phyloP scores from a whole-genome alignment of 345 rosid species.

The Brassica carinata region DNA sequence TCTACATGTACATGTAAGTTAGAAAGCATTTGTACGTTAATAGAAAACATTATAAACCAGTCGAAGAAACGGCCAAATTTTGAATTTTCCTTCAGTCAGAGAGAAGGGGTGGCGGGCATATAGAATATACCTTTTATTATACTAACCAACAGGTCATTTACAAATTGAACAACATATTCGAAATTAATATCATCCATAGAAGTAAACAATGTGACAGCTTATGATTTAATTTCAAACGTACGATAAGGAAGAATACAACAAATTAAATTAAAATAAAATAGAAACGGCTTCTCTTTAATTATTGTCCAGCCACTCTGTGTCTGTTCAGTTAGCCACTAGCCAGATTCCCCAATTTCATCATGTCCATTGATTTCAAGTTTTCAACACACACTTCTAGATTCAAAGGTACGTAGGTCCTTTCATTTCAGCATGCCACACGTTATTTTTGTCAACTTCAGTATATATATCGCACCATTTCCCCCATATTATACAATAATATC shows the following conservation, averaged over 20 bases:
- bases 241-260: slow-evolving; percentile 21
- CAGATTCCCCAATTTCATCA: slow-evolving; percentile 27
- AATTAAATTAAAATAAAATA: not conserved
- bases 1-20: not conserved
- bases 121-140: slow-evolving; percentile 15
- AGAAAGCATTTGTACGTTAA: not conserved
- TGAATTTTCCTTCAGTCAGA: slow-evolving; percentile 4
- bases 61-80: not conserved
- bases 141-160: slow-evolving; percentile 25
- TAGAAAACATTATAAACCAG: not conserved
- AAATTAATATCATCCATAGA: slow-evolving; percentile 28
- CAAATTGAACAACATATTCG: slow-evolving; percentile 24
- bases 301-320: slow-evolving; percentile 27
- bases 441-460: slow-evolving; percentile 11
- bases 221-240: slow-evolving; percentile 17
- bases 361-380: slow-evolving; percentile 25
- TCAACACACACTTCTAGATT: slow-evolving; percentile 26
- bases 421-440: slow-evolving; percentile 33
- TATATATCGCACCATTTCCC: slow-evolving; percentile 2
- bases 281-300: slow-evolving; percentile 20
- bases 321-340: slow-evolving; percentile 35
- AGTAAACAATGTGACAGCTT: slow-evolving; percentile 20
- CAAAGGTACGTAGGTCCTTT: slow-evolving; percentile 24
- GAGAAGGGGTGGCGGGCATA: slow-evolving; percentile 24
- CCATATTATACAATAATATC: slow-evolving; percentile 8